Base-by-base conservation (phyloP, 371 early-diverging fungal genomes). In the Lichtheimia hyalospora region DNA sequence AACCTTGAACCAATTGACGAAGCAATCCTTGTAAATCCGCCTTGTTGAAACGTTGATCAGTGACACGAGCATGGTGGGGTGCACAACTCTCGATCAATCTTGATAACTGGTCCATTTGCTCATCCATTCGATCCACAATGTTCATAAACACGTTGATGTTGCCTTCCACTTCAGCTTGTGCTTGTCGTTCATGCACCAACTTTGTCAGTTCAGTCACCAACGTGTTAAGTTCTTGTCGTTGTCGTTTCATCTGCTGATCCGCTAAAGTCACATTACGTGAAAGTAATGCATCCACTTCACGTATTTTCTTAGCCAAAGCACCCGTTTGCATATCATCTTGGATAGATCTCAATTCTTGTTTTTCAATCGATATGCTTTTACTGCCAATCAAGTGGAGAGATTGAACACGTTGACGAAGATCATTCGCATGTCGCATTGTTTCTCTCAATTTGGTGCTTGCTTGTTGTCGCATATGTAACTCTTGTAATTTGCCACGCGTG, bases 21-120 rank as follows among this genome's bases (percentile, higher is more conserved):
- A 73, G 71, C 48, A 84, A 44, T 1, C 64, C 49, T 28, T 83
- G 81, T 6, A 87, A 66, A 46, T 84, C 84, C 46, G 79, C 62
- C 23, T 77, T 79, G 25, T 64, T 72, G 50, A 81, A 71, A 20
- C 60, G 59, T 24, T 75, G 63, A 4, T 75, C 65, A 15, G 70
- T 68, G 0, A 71, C 52, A 15, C 62, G 63, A 2, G 80, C 78
- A 49, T 70, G 62, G 6, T 71, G 71, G 0, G 77, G 69, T 2
- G 81, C 69, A n/a, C 75, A 68, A 15, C 70, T 63, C 4, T 63
- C 80, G 3, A 81, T 60, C 5, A 68, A 62, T 43, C 60, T 62
- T 12, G 70, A 54, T 13, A 81, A 52, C 23, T 63, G 54, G 3
- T 50, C 21, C 21, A 81, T 76, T 18, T 74, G 67, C 6, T 62